Conservation (phyloP, 1,284 basidiomycete species). For the Ustilago sp. region DNA sequence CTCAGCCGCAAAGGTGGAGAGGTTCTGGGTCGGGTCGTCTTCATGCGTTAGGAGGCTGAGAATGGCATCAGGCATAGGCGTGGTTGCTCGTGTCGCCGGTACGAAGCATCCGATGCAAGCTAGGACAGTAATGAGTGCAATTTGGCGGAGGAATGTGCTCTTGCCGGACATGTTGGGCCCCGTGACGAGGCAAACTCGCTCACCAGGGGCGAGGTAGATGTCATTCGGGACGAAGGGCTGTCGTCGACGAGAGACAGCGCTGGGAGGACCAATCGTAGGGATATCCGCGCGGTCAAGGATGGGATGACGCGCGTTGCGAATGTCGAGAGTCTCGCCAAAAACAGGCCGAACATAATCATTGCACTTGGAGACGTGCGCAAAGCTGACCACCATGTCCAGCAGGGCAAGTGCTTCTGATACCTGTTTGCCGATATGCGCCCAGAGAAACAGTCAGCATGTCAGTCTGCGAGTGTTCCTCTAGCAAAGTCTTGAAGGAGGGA, state of each 20-base stretch:
- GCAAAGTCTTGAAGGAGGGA: background rate
- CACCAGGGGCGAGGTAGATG: slow-evolving; percentile 43
- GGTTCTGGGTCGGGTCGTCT: slow-evolving; percentile 74
- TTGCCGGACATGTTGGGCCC: slow-evolving; percentile 80
- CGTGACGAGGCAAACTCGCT: slow-evolving; percentile 26
- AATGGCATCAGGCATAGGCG: slow-evolving; percentile 82
- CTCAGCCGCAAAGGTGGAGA: slow-evolving; percentile 53
- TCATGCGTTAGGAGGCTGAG: slow-evolving; percentile 91
- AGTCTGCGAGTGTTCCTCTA: background rate
- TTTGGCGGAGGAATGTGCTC: slow-evolving; percentile 89
- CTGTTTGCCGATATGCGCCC: slow-evolving; percentile 11
- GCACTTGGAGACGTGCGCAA: slow-evolving; percentile 36
- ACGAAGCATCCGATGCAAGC: slow-evolving; percentile 82
- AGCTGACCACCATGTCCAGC: slow-evolving; percentile 55
- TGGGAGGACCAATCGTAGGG: slow-evolving; percentile 60
- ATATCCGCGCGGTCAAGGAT: slow-evolving; percentile 81
- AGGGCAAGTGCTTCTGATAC: slow-evolving; percentile 59
- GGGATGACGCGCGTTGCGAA: slow-evolving; percentile 68
- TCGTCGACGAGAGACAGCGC: slow-evolving; percentile 18
- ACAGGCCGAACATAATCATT: slow-evolving; percentile 52
- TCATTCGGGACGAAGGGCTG: slow-evolving; percentile 38
- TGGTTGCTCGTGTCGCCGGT: slow-evolving; percentile 32
- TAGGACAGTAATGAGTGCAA: slow-evolving; percentile 84
- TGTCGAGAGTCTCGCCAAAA: slow-evolving; percentile 59
- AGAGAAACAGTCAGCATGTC: background rate